Percentiles rank a stretch among this genome's conserved stretches.
phyloP scores from a whole-genome alignment of 768 basidiomycete genomes.

The Kwoniella pini region DNA sequence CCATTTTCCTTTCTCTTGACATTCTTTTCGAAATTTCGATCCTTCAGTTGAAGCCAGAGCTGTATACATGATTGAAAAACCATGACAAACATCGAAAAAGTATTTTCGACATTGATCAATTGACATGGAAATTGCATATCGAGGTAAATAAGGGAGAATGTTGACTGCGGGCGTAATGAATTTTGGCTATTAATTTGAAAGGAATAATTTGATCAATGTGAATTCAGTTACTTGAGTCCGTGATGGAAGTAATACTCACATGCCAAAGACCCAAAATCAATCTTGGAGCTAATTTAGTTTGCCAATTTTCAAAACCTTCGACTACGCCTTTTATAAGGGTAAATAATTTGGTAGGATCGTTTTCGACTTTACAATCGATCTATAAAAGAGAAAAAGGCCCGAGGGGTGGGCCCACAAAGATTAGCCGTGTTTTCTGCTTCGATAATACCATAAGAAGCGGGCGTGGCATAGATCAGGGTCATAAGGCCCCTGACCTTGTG shows the following conservation, averaged over 20 bases:
- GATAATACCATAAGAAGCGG: constrained; percentile 2
- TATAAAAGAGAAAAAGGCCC: constrained; percentile 68
- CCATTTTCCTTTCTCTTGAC: constrained; percentile 71
- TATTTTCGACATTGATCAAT: constrained; percentile 72
- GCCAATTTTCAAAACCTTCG: constrained; percentile 58
- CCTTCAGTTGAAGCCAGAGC: constrained; percentile 73
- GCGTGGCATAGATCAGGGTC: neutral
- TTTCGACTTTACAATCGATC: constrained; percentile 91
- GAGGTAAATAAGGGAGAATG: constrained; percentile 75
- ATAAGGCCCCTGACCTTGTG: neutral
- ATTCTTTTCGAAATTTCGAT: constrained; percentile 69
- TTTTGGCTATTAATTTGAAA: constrained; percentile 86
- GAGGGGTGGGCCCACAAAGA: constrained; percentile 58
- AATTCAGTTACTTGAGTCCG: too few relatives aligned
- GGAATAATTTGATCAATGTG: too few relatives aligned
- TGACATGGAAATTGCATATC: constrained; percentile 80
- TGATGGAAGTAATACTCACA: constrained; percentile 49
- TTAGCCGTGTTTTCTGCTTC: constrained; percentile 51
- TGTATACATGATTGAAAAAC: constrained; percentile 80
- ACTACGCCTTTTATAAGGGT: constrained; percentile 66
- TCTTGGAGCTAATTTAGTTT: constrained; percentile 44
- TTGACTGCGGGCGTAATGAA: constrained; percentile 76
- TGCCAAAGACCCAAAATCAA: constrained; percentile 54
- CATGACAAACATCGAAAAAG: constrained; percentile 85
- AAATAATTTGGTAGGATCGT: constrained; percentile 79